phyloP scores from a whole-genome alignment of 78 protist genomes.

The Ministeria vibrans region DNA sequence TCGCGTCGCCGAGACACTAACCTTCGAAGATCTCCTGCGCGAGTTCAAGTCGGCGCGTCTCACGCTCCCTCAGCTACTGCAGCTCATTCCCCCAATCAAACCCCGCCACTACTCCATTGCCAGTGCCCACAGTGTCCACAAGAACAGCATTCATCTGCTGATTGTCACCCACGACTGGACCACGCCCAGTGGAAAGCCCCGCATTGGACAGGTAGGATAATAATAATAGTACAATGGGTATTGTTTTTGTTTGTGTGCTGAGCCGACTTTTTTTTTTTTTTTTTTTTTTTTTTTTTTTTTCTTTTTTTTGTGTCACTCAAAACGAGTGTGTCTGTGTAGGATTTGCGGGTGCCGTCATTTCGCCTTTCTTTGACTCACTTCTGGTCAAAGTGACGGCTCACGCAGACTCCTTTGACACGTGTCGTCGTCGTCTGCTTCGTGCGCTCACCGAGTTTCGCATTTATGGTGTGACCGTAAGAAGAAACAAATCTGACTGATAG shows the following conservation, averaged over 20 bases:
- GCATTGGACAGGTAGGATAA: no score
- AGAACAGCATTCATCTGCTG: constrained; percentile 36
- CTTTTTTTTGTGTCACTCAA: background rate
- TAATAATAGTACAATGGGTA: no score
- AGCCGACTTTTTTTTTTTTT: constrained; percentile 12
- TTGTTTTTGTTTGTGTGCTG: background rate
- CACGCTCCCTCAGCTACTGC: constrained; percentile 33
- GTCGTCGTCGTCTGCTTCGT: constrained; percentile 10
- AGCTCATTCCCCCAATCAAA: constrained; percentile 44
- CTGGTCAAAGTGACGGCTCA: background rate
- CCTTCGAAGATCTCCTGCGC: constrained; percentile 36
- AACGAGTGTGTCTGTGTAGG: background rate
- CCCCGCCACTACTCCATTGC: constrained; percentile 73
- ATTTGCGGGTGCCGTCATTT: background rate
- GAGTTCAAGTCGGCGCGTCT: constrained; percentile 43
- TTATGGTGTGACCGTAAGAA: constrained; percentile 53
- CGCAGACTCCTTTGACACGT: constrained; percentile 29
- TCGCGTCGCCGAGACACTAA: constrained; percentile 15
- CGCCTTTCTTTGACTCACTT: background rate
- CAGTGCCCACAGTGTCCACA: constrained; percentile 34
- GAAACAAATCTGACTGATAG: no score
- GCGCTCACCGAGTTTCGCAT: constrained; percentile 40
- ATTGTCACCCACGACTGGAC: constrained; percentile 47
- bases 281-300: constrained; percentile 11
- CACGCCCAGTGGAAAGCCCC: constrained; percentile 18